Evolutionary conservation across 805 yeast species (phyloP).

Genomic region (Yarrowia bubula): DNA sequence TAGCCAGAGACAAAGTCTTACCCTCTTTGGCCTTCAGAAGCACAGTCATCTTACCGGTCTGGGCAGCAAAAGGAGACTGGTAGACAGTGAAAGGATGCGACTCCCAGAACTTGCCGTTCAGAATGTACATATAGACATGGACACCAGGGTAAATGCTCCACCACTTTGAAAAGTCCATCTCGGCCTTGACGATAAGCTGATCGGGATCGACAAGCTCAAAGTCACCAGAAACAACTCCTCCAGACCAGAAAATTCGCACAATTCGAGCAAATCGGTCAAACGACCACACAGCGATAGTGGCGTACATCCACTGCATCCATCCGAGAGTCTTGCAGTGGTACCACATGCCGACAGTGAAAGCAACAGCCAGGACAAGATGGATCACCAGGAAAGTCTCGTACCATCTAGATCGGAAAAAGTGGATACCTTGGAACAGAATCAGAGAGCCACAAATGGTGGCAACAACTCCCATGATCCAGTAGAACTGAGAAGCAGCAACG

Average conservation of each 20-base stretch:
- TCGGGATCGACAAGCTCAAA: constrained; percentile 12
- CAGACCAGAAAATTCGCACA: constrained; percentile 57
- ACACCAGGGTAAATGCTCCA: constrained; percentile 57
- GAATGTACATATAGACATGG: constrained; percentile 58
- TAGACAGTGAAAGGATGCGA: constrained; percentile 67
- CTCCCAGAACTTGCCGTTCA: constrained; percentile 61
- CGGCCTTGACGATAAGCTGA: constrained; percentile 12
- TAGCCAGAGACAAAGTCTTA: constrained; percentile 1
- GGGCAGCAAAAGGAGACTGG: constrained; percentile 22
- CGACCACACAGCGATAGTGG: constrained; percentile 65
- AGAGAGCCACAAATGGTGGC: constrained; percentile 46
- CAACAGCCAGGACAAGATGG: constrained; percentile 56
- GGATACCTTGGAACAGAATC: constrained; percentile 50
- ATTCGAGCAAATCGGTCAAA: constrained; percentile 62
- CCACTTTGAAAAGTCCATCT: constrained; percentile 27
- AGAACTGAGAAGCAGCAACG: neutral
- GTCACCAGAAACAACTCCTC: constrained; percentile 39
- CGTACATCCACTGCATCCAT: constrained; percentile 51
- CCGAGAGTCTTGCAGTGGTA: constrained; percentile 49
- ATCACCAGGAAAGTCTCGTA: constrained; percentile 61
- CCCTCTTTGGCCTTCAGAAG: constrained; percentile 25
- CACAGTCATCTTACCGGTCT: constrained; percentile 7
- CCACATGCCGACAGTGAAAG: constrained; percentile 56
- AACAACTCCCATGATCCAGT: constrained; percentile 41
- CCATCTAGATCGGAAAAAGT: constrained; percentile 49